A percentile compares a stretch with the other conserved stretches of the same genome.
Conservation (phyloP, 2,329 filamentous ascomycete species). For the Pyrenophora tritici-repentis region DNA sequence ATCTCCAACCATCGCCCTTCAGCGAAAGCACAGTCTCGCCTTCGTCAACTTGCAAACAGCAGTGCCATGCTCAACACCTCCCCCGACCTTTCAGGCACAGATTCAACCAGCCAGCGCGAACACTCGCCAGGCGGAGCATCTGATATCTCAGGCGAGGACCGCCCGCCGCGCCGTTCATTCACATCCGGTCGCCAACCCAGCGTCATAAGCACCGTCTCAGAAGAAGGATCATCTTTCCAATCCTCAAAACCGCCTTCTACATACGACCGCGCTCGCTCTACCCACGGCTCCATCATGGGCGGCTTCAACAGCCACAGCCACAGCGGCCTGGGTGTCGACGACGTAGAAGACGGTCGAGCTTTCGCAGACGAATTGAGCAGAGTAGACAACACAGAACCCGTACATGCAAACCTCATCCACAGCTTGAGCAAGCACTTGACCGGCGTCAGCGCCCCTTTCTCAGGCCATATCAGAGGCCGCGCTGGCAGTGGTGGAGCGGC, state of each 20-base stretch:
- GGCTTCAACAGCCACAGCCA: slow-evolving; percentile 14
- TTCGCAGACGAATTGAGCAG: slow-evolving; percentile 45
- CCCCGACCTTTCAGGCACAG: slow-evolving; percentile 40
- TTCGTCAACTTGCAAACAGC: slow-evolving; percentile 83
- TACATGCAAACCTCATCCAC: slow-evolving; percentile 41
- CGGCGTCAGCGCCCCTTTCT: slow-evolving; percentile 34
- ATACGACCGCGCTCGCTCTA: slow-evolving; percentile 24
- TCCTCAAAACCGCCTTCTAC: slow-evolving; percentile 18
- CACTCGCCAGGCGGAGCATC: slow-evolving; percentile 36
- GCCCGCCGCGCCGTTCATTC: slow-evolving; percentile 34
- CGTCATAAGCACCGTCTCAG: slow-evolving; percentile 36
- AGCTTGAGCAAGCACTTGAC: slow-evolving; percentile 42
- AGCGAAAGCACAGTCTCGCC: slow-evolving; percentile 75
- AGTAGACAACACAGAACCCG: slow-evolving; percentile 45
- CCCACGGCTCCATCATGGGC: slow-evolving; percentile 33
- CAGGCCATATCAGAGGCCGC: slow-evolving; percentile 19
- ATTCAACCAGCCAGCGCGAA: slow-evolving; percentile 39
- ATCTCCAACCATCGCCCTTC: slow-evolving; percentile 86
- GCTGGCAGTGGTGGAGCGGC: slow-evolving; percentile 17
- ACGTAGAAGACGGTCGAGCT: slow-evolving; percentile 36
- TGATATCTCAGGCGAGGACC: slow-evolving; percentile 30
- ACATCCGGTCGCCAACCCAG: slow-evolving; percentile 39
- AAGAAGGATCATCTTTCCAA: slow-evolving; percentile 31
- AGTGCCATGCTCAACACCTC: slow-evolving; percentile 63
- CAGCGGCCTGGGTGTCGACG: slow-evolving; percentile 23